Base-by-base conservation (phyloP, 805 yeast species). In the Metschnikowia baotianmanensis region DNA sequence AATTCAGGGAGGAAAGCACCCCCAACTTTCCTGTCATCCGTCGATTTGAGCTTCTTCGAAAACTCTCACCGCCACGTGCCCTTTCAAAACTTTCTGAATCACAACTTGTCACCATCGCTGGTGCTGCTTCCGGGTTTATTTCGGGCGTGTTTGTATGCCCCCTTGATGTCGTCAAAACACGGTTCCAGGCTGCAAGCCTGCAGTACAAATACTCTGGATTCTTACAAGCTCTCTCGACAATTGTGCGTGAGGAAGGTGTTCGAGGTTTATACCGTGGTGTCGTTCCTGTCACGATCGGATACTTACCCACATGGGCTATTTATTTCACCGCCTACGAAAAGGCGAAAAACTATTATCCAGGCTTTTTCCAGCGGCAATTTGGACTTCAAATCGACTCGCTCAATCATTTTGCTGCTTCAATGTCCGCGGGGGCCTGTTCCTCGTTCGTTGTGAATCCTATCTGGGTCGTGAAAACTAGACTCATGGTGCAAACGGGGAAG, bases 231-330 rank as follows among this genome's bases (percentile, higher is more conserved):
- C 65, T 89, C 57, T 57, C 67, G 18, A 72, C 82, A 2, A 90
- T 91, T 15, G 64, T 78, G 43, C 60, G 63, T 27, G 91, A 89
- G 41, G 97, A 90, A 64, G 96, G 97, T 8, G 53, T 80, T 1
- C 63, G 77, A 29, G 98, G 98, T 0, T 69, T 93, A 11, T 93
- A 93, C 59, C 70, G 96, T 46, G 99, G 99, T 4, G 65, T 93
- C 18, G 83, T 83, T 2, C 98, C 99, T n/a, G 88, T 91, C 28
- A 76, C 91, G 1, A 63, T 91, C 36, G 99, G 99, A 0, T 93
- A 93, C 62, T 80, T 93, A 53, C 99, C 99, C 12, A 88, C 97
- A 0, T 93, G 99, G 99, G 89, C 89, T 73, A 86, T 93, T 34
- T 93, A 93, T 60, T 93, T 93, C 64, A 76, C 91, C 6, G 85